A percentile compares a stretch with the other conserved stretches of the same genome.
Conservation (phyloP, 768 basidiomycete genomes). For the Tricholoma terreum region DNA sequence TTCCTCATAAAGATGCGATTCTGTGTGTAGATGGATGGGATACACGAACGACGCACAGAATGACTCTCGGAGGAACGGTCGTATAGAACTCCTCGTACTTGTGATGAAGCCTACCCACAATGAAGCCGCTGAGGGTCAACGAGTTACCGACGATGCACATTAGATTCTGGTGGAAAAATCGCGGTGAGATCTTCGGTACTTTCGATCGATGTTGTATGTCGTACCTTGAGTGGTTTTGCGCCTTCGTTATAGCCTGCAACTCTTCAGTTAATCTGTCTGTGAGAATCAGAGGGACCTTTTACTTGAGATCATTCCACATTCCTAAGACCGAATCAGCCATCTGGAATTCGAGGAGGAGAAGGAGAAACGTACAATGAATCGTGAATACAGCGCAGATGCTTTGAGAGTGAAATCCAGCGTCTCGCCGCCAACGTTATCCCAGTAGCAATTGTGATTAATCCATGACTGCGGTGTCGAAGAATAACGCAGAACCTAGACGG, state of each 20-base stretch:
- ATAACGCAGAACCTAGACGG: conserved; percentile 29
- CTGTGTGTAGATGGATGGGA: too few species aligned
- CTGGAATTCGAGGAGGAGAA: neutral
- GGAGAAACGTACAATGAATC: conserved; percentile 45
- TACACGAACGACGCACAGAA: too few species aligned
- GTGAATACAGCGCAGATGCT: conserved; percentile 39
- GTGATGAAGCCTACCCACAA: conserved; percentile 26
- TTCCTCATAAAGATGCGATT: too few species aligned
- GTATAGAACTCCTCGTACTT: conserved; percentile 44
- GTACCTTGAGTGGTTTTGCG: conserved; percentile 25
- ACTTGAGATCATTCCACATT: conserved; percentile 41
- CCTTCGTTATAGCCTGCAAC: conserved; percentile 32
- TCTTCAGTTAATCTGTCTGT: neutral
- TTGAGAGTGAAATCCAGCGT: conserved; percentile 54
- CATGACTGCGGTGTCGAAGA: neutral
- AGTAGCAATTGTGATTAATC: conserved; percentile 31
- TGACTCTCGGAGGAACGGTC: conserved; percentile 35
- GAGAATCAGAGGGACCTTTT: neutral
- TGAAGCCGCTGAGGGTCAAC: conserved; percentile 38
- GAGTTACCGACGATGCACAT: conserved; percentile 38
- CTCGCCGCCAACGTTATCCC: conserved; percentile 62
- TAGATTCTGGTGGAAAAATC: conserved; percentile 32
- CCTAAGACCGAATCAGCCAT: conserved; percentile 17
- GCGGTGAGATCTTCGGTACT: neutral
- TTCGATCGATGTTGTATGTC: neutral